Base-by-base conservation (phyloP, 805 yeast species). In the Wickerhamiella allomyrinae region DNA sequence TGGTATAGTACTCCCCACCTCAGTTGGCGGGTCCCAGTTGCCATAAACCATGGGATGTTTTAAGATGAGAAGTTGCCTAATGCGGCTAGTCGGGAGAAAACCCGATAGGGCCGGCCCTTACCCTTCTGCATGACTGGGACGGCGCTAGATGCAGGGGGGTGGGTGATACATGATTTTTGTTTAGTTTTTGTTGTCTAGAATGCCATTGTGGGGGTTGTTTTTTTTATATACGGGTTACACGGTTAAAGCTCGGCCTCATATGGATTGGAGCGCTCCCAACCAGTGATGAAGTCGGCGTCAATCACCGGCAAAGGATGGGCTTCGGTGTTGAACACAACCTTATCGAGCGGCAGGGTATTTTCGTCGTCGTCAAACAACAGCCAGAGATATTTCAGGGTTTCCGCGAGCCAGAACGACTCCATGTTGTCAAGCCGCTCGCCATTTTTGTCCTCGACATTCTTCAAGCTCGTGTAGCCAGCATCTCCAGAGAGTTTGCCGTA, bases 1-100 rank as follows among this genome's bases (percentile, higher is more conserved):
- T 2, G 98, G 96, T 45, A 91, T 87, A 1, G 95, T 75, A 14
- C 73, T 79, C 3, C 96, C 96, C 14, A 85, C 71, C 33, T 54
- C 64, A 15, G 57, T 54, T n/a, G 66, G 65, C 11, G 65, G 65
- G 13, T 3, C 14, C 31, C 31, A 27, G 31, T 27, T 27, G 3
- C 31, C 31, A 27, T 27, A 27, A 27, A 27, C 31, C 31, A 27
- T 27, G 31, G n/a, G n/a, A n/a, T n/a, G n/a, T n/a, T n/a, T n/a
- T n/a, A n/a, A n/a, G n/a, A n/a, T n/a, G n/a, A n/a, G n/a, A n/a
- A n/a, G n/a, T n/a, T n/a, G n/a, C n/a, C n/a, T n/a, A n/a, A n/a
- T n/a, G n/a, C n/a, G n/a, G n/a, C n/a, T n/a, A n/a, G n/a, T n/a
- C n/a, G n/a, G n/a, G n/a, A n/a, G n/a, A n/a, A n/a, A n/a, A n/a